Evolutionary conservation across 345 rosid genomes (phyloP).

Genomic region (Sonneratia alba): DNA sequence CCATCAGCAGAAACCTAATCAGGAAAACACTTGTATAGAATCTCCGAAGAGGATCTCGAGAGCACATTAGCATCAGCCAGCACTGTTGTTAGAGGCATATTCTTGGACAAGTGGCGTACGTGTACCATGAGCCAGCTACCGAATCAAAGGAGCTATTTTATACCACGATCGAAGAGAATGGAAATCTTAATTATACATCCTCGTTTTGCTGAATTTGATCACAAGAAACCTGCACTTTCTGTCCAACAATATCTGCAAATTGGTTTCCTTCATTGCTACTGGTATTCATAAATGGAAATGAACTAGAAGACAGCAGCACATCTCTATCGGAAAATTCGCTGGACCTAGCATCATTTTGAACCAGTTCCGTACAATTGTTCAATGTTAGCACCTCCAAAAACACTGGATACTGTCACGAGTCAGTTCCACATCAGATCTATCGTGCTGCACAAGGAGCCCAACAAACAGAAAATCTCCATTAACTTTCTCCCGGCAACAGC

Average conservation of each 20-base stretch:
- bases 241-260: too few relatives aligned
- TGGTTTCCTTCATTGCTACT: too few relatives aligned
- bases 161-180: not conserved
- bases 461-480: slow-evolving; percentile 52
- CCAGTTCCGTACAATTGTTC: too few relatives aligned
- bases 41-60: not conserved
- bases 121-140: not conserved
- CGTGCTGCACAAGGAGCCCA: slow-evolving; percentile 84
- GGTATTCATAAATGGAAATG: too few relatives aligned
- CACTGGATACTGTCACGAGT: too few relatives aligned
- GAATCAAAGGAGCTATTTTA: not conserved
- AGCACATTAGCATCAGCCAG: not conserved
- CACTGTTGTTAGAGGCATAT: not conserved
- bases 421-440: slow-evolving; percentile 57
- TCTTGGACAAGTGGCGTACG: not conserved
- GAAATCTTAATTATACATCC: not conserved
- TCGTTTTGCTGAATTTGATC: too few relatives aligned
- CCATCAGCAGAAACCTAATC: not conserved
- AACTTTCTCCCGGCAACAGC: slow-evolving; percentile 47
- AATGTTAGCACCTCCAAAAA: too few relatives aligned
- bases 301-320: too few relatives aligned
- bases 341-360: too few relatives aligned
- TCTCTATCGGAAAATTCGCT: too few relatives aligned
- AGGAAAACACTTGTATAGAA: not conserved
- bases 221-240: too few relatives aligned